Evolutionary conservation across 2,329 filamentous ascomycete species (phyloP), one percentile per base, ranked within the genome.

Genomic region (Teratosphaeria zuluensis): DNA sequence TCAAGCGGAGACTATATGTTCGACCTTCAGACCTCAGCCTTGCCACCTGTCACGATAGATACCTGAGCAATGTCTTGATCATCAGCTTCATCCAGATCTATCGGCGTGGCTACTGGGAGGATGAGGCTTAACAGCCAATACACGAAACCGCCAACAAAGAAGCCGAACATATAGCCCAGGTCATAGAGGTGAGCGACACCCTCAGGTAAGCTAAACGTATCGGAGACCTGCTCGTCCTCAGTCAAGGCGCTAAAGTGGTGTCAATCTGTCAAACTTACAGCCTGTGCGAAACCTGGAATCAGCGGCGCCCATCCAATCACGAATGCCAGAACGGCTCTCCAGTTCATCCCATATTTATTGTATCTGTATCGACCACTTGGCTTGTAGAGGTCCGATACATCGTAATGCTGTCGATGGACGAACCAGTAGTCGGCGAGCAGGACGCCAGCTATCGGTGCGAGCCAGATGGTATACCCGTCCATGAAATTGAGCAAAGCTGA

Each of bases 321-420:
- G 64, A 86, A 82, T 0, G 83, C 78, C 2, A 79, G 68, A 3
- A 82, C 71, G 0, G 83, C 83, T 12, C 82, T 78, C 82, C 82
- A 86, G 65, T 86, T 86, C 51, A 76, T 75, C n/a, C 35, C 35
- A 16, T 16, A 62, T n/a, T 58, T 54, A 53, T 62, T 60, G 55
- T 68, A 70, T 9, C 62, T 62, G 56, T 70, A 70, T 16, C 56
- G 56, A 16, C 63, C 67, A 21, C 60, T 42, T 1, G 66, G 65
- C 1, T 58, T 56, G 55, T 70, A 70, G 58, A 70, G 58, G 14
- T 66, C 68, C 4, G 58, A 53, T 4, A 70, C 64, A 9, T 62
- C 59, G 30, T 65, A 64, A 4, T 16, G 56, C 19, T 60, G 63
- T 8, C 58, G 56, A 19, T 66, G 63, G 1, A 65, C 63, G 21